Evolutionary conservation across 176 grass and related monocot genomes (phyloP).

Genomic region (Tillandsia fasciculata): DNA sequence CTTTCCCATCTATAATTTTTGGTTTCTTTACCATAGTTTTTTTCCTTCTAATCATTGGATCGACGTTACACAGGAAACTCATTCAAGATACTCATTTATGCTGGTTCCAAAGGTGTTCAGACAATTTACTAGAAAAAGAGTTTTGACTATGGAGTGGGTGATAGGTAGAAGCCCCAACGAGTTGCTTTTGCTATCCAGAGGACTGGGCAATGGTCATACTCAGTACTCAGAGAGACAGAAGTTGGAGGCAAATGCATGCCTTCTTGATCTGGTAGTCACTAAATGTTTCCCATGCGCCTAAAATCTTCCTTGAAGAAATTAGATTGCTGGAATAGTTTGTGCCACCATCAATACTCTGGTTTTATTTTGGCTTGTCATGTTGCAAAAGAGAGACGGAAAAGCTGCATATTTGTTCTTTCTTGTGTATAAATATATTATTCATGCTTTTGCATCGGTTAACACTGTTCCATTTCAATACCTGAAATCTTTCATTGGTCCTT

Average conservation of each 20-base stretch:
- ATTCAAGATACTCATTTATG: constrained; percentile 78
- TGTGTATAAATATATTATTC: too few species aligned
- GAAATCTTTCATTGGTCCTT: too few species aligned
- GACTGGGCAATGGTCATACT: constrained; percentile 17
- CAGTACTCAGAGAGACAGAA: constrained; percentile 41
- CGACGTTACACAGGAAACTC: constrained; percentile 45
- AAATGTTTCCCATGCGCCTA: neutral
- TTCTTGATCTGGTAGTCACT: constrained; percentile 85
- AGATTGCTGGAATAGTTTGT: neutral
- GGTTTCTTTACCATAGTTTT: neutral
- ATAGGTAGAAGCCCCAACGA: constrained; percentile 74
- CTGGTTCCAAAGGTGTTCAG: constrained; percentile 71
- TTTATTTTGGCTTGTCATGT: neutral
- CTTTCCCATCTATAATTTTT: constrained; percentile 11
- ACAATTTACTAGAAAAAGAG: constrained; percentile 67
- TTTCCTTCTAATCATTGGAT: neutral
- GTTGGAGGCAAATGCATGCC: constrained; percentile 46
- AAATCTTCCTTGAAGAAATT: neutral
- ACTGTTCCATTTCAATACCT: too few species aligned
- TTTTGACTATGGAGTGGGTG: constrained; percentile 93
- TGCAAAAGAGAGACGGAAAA: too few species aligned
- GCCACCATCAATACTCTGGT: neutral
- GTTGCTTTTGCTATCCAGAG: constrained; percentile 64
- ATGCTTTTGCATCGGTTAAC: too few species aligned
- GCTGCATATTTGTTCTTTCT: too few species aligned